phyloP scores from a whole-genome alignment of 2,329 filamentous ascomycete genomes.

The Conoideocrella luteorostrata region DNA sequence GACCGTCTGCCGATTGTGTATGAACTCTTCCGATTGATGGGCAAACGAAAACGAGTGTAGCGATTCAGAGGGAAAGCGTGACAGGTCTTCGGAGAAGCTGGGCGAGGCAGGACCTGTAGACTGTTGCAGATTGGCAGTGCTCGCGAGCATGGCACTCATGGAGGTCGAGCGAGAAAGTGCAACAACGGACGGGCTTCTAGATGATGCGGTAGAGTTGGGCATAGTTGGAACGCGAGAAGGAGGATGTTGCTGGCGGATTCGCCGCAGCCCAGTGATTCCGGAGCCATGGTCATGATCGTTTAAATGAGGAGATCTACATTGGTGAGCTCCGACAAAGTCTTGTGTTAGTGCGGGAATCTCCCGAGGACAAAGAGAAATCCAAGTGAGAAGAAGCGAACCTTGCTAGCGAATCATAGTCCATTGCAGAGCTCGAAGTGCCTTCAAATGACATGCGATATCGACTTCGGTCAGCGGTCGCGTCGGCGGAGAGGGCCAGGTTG shows the following conservation, averaged over 20 bases:
- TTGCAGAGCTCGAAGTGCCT: slow-evolving; percentile 49
- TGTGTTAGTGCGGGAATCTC: neutral
- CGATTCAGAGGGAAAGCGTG: slow-evolving; percentile 89
- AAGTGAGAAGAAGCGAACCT: slow-evolving; percentile 47
- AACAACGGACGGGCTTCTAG: slow-evolving; percentile 51
- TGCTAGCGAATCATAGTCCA: slow-evolving; percentile 64
- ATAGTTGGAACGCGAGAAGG: slow-evolving; percentile 57
- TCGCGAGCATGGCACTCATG: slow-evolving; percentile 59
- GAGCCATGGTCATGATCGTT: slow-evolving; percentile 83
- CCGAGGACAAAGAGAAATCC: slow-evolving; percentile 15
- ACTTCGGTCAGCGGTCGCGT: slow-evolving; percentile 47
- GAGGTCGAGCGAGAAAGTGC: slow-evolving; percentile 62
- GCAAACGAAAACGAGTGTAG: slow-evolving; percentile 98
- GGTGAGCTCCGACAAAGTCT: neutral
- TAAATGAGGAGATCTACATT: slow-evolving; percentile 68
- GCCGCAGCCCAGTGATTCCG: slow-evolving; percentile 78
- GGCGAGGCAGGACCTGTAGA: slow-evolving; percentile 64
- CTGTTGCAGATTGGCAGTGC: slow-evolving; percentile 46
- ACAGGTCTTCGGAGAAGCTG: slow-evolving; percentile 78
- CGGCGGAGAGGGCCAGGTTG: slow-evolving; percentile 45
- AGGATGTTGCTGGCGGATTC: slow-evolving; percentile 81
- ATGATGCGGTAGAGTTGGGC: slow-evolving; percentile 55
- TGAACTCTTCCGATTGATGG: slow-evolving; percentile 84
- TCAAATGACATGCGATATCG: slow-evolving; percentile 73
- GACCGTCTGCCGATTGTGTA: slow-evolving; percentile 88